Evolutionary conservation across 163 green algal species (phyloP).

Genomic region (Dunaliella salina): DNA sequence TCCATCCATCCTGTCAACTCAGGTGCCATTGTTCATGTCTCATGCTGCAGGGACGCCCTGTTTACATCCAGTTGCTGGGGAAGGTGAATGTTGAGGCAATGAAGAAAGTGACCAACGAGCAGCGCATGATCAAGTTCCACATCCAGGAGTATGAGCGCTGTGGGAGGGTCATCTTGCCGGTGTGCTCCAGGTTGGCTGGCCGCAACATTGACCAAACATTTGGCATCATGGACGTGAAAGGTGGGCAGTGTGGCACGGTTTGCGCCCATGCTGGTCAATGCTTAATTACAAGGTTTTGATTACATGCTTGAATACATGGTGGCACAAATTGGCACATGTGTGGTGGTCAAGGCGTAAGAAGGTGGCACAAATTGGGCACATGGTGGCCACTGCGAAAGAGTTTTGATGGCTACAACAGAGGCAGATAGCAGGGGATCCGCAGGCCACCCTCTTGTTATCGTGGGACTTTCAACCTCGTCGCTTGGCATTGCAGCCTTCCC

Average conservation of each 20-base stretch:
- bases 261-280: too few relatives aligned
- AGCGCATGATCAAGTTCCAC: conserved; percentile 89
- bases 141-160: conserved; percentile 74
- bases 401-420: too few relatives aligned
- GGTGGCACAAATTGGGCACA: too few relatives aligned
- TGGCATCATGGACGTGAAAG: conserved; percentile 87
- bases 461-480: too few relatives aligned
- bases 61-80: conserved; percentile 88
- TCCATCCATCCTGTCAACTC: not conserved
- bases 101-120: conserved; percentile 73
- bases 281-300: too few relatives aligned
- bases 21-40: not conserved
- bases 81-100: conserved; percentile 74
- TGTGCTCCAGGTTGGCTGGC: conserved; percentile 63
- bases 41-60: conserved; percentile 60
- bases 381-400: too few relatives aligned
- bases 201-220: conserved; percentile 78
- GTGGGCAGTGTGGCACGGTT: conserved; percentile 30
- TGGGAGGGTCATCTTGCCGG: conserved; percentile 76
- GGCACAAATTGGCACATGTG: too few relatives aligned
- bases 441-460: too few relatives aligned
- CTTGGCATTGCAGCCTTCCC: too few relatives aligned
- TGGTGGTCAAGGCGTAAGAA: too few relatives aligned
- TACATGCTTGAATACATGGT: too few relatives aligned
- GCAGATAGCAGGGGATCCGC: too few relatives aligned